Evolutionary conservation across 176 grass and related monocot genomes (phyloP), one percentile per base, ranked within the genome.

Genomic region (Musa beccarii): DNA sequence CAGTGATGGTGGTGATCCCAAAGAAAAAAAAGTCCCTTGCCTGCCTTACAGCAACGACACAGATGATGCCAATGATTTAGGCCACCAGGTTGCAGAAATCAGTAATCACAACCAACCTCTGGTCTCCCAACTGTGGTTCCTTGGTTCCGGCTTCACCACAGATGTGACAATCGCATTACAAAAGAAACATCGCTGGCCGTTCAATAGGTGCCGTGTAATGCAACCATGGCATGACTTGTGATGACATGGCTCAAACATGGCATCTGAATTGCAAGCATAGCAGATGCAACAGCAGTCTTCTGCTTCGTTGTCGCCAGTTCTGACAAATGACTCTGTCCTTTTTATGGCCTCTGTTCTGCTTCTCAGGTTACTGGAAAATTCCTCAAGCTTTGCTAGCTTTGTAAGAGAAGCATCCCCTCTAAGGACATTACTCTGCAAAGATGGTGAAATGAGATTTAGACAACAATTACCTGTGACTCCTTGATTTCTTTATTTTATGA

Each of bases 201-300:
- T 96, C 79, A 96, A 73, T 67, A 96, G 88, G 72, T 96, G 92
- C 61, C 92, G 76, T 68, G 69, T 89, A 83, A 96, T 96, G 83
- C 92, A 96, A 53, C 88, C 86, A 57, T 86, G 86, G 79, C 92
- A 96, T 53, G 92, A 96, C 61, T 12, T 69, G 82, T 96, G 92
- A 77, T 85, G 92, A 49, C 88, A 96, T 8, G 92, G 92, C 79
- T 89, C 80, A 16, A 96, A 96, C 10, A 85, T 79, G 57, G 92
- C 80, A 74, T 96, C 81, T n/a, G 88, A 89, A 67, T 86, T 74
- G 54, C 84, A 68, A 77, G 78, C 84, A 67, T 91, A 96, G 70
- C 92, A 96, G n/a, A 96, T 96, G 87, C 92, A 96, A 56, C 92
- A 91, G 59, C 75, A 87, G 66, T 89, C 71, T 25, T 91, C 92